Conservation (phyloP, 2,329 filamentous ascomycete genomes). For the Escovopsis sp. region DNA sequence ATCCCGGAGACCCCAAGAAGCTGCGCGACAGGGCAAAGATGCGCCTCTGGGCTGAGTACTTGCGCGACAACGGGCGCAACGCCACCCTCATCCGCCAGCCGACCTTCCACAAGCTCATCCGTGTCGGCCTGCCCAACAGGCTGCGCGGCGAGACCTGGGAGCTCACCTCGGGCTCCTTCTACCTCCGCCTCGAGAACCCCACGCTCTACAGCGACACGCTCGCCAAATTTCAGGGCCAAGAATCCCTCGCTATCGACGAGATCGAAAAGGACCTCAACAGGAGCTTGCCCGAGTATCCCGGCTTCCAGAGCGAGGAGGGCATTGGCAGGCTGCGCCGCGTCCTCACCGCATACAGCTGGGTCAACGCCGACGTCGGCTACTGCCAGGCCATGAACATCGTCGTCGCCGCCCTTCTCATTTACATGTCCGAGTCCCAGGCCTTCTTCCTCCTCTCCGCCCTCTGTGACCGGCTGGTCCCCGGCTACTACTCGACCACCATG, state of each 20-base stretch:
- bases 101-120: conserved; percentile 93
- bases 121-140: conserved; percentile 86
- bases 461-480: conserved; percentile 83
- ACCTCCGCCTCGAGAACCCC: conserved; percentile 73
- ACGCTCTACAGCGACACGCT: conserved; percentile 74
- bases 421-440: conserved; percentile 91
- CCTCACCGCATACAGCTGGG: conserved; percentile 95
- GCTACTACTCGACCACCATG: conserved; percentile 98
- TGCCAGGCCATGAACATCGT: conserved; percentile 99
- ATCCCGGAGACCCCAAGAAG: conserved; percentile 89
- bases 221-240: conserved; percentile 65
- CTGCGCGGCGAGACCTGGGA: conserved; percentile 94
- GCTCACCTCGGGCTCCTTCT: conserved; percentile 80
- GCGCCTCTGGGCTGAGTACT: conserved; percentile 91
- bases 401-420: conserved; percentile 92
- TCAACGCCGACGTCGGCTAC: conserved; percentile 87
- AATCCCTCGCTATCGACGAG: conserved; percentile 93
- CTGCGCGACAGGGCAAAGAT: conserved; percentile 92
- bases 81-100: conserved; percentile 85
- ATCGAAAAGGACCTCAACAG: conserved; percentile 98
- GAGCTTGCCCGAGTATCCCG: conserved; percentile 91
- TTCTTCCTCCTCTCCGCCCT: conserved; percentile 87
- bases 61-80: conserved; percentile 89
- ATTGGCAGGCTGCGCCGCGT: conserved; percentile 82
- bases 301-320: conserved; percentile 91